These are phyloP conservation scores for Kwoniella pini DNA, from an alignment of 768 basidiomycete species.

Conservation along the genomic window DNA sequence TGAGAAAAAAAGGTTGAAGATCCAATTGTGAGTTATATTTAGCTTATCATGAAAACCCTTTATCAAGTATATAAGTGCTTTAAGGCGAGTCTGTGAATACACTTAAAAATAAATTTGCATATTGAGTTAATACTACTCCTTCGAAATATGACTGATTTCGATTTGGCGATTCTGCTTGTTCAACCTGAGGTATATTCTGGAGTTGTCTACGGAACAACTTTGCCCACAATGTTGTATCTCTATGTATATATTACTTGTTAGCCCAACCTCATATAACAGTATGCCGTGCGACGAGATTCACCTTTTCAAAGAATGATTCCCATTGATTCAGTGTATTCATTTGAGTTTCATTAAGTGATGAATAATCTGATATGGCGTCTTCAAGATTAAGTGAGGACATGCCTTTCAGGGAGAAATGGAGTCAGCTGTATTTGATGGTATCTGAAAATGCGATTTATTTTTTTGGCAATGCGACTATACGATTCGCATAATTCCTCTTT, in stretches of 20 bases:
- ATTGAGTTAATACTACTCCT: no score
- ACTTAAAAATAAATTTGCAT: no score
- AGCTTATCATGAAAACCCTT: no score
- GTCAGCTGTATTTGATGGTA: neutral
- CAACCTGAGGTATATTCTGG: neutral
- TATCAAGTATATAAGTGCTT: no score
- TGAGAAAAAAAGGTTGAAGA: no score
- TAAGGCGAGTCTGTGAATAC: no score
- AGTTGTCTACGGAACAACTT: conserved; percentile 56
- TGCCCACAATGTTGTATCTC: conserved; percentile 84
- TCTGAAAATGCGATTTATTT: no score
- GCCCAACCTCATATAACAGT: neutral
- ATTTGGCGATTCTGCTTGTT: no score
- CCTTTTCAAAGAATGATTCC: conserved; percentile 82
- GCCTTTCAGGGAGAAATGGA: conserved; percentile 49
- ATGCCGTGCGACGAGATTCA: conserved; percentile 39
- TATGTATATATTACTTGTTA: conserved; percentile 46
- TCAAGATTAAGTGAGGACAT: conserved; percentile 82
- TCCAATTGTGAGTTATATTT: no score
- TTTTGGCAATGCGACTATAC: no score
- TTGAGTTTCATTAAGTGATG: conserved; percentile 69
- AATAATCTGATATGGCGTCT: conserved; percentile 87
- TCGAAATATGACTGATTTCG: neutral
- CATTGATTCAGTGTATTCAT: conserved; percentile 82
- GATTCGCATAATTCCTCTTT: no score